These are phyloP conservation scores for Entonaema liquescens DNA, from an alignment of 495 filamentous ascomycete species.

Conservation along the genomic window DNA sequence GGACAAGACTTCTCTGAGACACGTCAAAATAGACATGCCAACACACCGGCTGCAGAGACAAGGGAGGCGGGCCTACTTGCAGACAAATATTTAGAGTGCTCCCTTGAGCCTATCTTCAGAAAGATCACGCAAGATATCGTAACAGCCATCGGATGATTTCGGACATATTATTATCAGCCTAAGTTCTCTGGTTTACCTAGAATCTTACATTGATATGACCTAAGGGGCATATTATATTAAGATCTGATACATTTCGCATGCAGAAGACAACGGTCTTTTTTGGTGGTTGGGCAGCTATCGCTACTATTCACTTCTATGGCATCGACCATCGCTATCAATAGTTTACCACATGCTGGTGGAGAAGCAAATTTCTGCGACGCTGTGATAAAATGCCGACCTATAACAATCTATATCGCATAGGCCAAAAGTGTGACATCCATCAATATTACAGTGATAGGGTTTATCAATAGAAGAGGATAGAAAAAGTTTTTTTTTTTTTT, in stretches of 20 bases:
- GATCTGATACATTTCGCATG: constrained; percentile 28
- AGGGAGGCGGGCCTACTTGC: constrained; percentile 69
- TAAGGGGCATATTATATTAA: constrained; percentile 29
- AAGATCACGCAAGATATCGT: constrained; percentile 68
- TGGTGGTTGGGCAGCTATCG: constrained; percentile 9
- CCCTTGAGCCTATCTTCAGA: constrained; percentile 76
- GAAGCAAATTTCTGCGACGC: constrained; percentile 33
- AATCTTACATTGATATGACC: constrained; percentile 31
- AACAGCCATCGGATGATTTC: constrained; percentile 51
- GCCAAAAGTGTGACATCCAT: constrained; percentile 19
- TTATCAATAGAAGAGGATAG: not conserved
- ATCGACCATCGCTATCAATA: constrained; percentile 12
- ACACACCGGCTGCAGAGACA: constrained; percentile 39
- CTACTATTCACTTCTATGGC: not conserved
- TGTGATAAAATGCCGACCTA: constrained; percentile 27
- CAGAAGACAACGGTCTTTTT: constrained; percentile 5
- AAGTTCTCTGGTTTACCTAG: constrained; percentile 29
- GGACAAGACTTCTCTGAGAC: constrained; percentile 54
- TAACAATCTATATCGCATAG: constrained; percentile 19
- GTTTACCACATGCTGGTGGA: constrained; percentile 9
- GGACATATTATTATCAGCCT: constrained; percentile 41
- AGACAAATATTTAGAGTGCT: constrained; percentile 80
- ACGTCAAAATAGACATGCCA: constrained; percentile 30
- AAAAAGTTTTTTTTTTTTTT: not conserved
- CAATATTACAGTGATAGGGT: constrained; percentile 29